Percentiles rank a stretch among this genome's conserved stretches.
Evolutionary conservation across 148 eudicot genomes (phyloP).

Genomic region (Cornus suecica): DNA sequence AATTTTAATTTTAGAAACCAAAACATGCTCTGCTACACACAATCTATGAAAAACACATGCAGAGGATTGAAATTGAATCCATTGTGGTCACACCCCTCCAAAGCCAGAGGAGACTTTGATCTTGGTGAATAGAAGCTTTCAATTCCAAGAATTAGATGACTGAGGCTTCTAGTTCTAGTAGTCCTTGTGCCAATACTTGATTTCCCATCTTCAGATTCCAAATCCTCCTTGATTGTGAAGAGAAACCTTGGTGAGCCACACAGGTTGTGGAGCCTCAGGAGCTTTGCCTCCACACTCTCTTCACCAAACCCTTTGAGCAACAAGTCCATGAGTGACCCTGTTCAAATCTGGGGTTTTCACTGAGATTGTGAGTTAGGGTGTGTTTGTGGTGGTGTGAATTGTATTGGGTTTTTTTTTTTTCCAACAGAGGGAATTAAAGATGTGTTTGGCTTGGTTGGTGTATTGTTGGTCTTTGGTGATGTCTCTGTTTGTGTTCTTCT

Average conservation of each 20-base stretch:
- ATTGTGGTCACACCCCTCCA: slow-evolving; percentile 29
- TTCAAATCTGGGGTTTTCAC: slow-evolving; percentile 18
- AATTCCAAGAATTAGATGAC: slow-evolving; percentile 51
- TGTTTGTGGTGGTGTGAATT: slow-evolving; percentile 13
- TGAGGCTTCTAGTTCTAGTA: slow-evolving; percentile 66
- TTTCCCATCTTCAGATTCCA: slow-evolving; percentile 76
- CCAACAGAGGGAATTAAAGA: slow-evolving; percentile 58
- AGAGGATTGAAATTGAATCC: slow-evolving; percentile 79
- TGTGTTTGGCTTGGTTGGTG: slow-evolving; percentile 33
- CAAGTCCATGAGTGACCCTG: slow-evolving; percentile 37
- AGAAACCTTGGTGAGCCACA: slow-evolving; percentile 84
- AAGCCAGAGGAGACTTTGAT: slow-evolving; percentile 21
- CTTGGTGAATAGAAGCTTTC: slow-evolving; percentile 53
- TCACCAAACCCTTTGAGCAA: slow-evolving; percentile 35
- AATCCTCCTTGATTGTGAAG: slow-evolving; percentile 89
- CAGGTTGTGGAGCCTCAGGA: slow-evolving; percentile 67
- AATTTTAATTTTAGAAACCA: too few relatives aligned
- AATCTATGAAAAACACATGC: slow-evolving; percentile 56
- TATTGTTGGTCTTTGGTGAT: too few relatives aligned
- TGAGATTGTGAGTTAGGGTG: slow-evolving; percentile 19
- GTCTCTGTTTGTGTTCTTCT: slow-evolving; percentile 33
- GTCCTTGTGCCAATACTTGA: slow-evolving; percentile 59
- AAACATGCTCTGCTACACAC: too few relatives aligned
- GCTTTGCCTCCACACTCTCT: slow-evolving; percentile 58
- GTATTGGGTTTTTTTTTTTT: slow-evolving; percentile 40